Conservation (phyloP, 1,284 basidiomycete genomes). For the Microbotryum violaceum region DNA sequence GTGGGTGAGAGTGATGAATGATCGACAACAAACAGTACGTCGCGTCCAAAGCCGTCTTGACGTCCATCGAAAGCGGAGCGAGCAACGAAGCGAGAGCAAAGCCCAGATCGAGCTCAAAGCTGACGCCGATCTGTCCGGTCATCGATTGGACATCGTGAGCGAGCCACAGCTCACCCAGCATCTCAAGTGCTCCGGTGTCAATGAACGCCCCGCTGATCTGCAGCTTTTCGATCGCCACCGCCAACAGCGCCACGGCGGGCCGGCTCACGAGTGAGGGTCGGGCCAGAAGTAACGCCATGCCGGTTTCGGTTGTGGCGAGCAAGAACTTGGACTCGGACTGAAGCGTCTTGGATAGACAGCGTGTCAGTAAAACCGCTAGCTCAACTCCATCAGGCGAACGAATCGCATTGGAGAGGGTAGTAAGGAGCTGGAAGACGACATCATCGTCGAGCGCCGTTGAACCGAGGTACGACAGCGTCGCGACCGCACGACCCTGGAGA, state of each 20-base stretch:
- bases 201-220: conserved; percentile 44
- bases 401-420: not conserved
- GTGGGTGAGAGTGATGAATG: not conserved
- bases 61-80: conserved; percentile 51
- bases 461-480: conserved; percentile 70
- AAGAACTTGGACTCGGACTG: not conserved
- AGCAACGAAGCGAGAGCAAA: conserved; percentile 73
- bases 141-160: conserved; percentile 36
- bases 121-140: conserved; percentile 63
- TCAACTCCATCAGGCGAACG: not conserved
- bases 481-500: conserved; percentile 81
- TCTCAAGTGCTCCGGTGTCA: conserved; percentile 59
- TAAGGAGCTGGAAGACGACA: conserved; percentile 6
- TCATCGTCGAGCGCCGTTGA: conserved; percentile 52
- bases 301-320: conserved; percentile 55
- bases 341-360: conserved; percentile 65
- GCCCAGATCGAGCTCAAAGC: conserved; percentile 69
- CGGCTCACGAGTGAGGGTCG: no score
- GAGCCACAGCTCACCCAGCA: conserved; percentile 25
- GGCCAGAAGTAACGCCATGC: conserved; percentile 33
- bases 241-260: conserved; percentile 46
- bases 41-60: conserved; percentile 15
- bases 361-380: conserved; percentile 71
- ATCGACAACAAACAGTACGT: not conserved
- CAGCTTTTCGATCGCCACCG: conserved; percentile 60